Evolutionary conservation across 257 asterid genomes (phyloP).

Genomic region (Capsicum pubescens): DNA sequence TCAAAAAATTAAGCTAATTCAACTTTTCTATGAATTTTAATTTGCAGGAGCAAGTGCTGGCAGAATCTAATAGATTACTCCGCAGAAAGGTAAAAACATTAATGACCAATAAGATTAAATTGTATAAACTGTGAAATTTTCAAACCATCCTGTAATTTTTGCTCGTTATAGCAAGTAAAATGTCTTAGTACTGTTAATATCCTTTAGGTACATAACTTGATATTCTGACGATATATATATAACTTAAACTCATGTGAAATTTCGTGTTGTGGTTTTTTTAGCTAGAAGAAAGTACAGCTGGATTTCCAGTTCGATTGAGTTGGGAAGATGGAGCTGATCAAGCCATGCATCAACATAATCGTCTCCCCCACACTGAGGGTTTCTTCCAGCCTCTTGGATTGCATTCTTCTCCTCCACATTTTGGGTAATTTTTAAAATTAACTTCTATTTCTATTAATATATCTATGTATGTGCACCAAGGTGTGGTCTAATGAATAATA

Average conservation of each 20-base stretch:
- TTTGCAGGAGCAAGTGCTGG: slow-evolving; percentile 33
- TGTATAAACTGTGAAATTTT: too few species aligned
- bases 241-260: neutral
- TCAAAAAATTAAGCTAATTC: neutral
- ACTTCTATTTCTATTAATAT: neutral
- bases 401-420: slow-evolving; percentile 25
- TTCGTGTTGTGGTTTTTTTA: neutral
- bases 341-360: slow-evolving; percentile 24
- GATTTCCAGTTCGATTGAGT: slow-evolving; percentile 25
- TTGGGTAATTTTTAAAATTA: slow-evolving; percentile 22
- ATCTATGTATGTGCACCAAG: neutral
- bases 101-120: neutral
- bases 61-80: slow-evolving; percentile 31
- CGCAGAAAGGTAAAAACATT: slow-evolving; percentile 14
- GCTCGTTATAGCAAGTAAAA: neutral
- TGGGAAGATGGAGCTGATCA: slow-evolving; percentile 32
- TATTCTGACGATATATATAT: too few species aligned
- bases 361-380: slow-evolving; percentile 30
- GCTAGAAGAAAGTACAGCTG: slow-evolving; percentile 32
- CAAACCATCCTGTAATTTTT: too few species aligned
- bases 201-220: neutral
- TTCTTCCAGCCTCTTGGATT: slow-evolving; percentile 33
- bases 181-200: neutral
- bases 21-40: neutral
- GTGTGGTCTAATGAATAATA: neutral